These are phyloP conservation scores for Casaregolazyma lundiana DNA, from an alignment of 1,139 yeast genomes.

Conservation along the genomic window DNA sequence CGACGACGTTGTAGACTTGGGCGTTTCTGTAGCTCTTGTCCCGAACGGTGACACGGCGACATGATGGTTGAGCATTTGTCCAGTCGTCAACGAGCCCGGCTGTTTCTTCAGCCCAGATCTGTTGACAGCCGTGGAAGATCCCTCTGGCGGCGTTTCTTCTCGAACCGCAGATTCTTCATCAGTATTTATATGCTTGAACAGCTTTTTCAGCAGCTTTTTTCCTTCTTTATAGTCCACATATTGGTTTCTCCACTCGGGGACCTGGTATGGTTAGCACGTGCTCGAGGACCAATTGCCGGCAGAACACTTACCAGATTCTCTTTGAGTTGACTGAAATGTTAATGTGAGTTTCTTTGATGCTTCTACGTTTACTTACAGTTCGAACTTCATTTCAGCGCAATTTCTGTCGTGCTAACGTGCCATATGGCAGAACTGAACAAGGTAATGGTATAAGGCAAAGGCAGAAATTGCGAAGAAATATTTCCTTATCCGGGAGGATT, in stretches of 20 bases:
- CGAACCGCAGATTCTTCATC: constrained; percentile 4
- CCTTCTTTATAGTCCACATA: constrained; percentile 71
- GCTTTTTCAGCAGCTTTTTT: constrained; percentile 52
- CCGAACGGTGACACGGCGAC: constrained; percentile 8
- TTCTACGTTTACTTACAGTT: constrained; percentile 21
- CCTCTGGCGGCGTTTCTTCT: background rate
- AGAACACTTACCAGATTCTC: constrained; percentile 33
- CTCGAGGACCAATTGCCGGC: background rate
- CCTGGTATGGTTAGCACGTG: constrained; percentile 37
- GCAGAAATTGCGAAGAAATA: background rate
- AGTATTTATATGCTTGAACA: constrained; percentile 25
- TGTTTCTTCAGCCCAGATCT: background rate
- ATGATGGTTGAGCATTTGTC: constrained; percentile 8
- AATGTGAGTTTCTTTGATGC: background rate
- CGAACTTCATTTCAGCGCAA: constrained; percentile 13
- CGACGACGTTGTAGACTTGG: background rate
- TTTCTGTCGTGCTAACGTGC: background rate
- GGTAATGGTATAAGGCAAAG: background rate
- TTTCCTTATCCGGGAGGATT: too few relatives aligned
- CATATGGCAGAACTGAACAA: background rate
- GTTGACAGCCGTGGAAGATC: background rate
- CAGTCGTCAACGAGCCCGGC: background rate
- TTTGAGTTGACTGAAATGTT: constrained; percentile 27
- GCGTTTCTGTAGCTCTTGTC: constrained; percentile 7
- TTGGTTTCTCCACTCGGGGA: constrained; percentile 85